Conservation (phyloP, 2,329 filamentous ascomycete species). For the Colletotrichum camelliae region DNA sequence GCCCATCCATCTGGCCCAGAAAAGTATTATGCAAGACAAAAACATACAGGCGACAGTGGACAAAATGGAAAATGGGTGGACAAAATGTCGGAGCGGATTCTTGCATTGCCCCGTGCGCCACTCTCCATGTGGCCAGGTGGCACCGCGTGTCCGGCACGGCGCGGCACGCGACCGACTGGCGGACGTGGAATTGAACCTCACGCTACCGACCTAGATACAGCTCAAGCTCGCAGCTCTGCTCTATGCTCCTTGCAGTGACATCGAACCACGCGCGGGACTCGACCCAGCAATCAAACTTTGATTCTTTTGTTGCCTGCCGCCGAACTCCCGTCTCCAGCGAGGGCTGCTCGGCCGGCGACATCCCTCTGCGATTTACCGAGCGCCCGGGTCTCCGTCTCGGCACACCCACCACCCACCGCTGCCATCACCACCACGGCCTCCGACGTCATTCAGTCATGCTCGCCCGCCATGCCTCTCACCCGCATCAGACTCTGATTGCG, state of each 20-base stretch:
- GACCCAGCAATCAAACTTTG: background rate
- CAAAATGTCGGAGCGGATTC: background rate
- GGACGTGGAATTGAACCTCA: background rate
- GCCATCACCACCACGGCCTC: background rate
- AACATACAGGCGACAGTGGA: background rate
- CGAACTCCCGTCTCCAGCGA: background rate
- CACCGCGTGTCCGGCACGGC: background rate
- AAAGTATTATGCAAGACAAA: background rate
- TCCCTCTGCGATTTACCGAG: background rate
- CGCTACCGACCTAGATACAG: background rate
- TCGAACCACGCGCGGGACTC: background rate
- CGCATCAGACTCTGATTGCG: constrained; percentile 31
- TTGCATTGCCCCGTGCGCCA: background rate
- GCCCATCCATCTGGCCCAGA: background rate
- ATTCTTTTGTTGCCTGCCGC: background rate
- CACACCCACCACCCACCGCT: background rate
- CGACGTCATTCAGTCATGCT: constrained; percentile 17
- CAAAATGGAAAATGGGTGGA: background rate
- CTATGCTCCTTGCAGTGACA: background rate
- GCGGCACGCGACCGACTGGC: background rate
- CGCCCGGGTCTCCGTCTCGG: background rate
- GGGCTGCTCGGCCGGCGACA: background rate
- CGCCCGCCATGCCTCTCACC: constrained; percentile 12
- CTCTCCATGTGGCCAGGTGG: background rate
- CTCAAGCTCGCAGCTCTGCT: background rate